A percentile compares a stretch with the other conserved stretches of the same genome.
Evolutionary conservation across 2,329 filamentous ascomycete species (phyloP).

Genomic region (Monilinia laxa): DNA sequence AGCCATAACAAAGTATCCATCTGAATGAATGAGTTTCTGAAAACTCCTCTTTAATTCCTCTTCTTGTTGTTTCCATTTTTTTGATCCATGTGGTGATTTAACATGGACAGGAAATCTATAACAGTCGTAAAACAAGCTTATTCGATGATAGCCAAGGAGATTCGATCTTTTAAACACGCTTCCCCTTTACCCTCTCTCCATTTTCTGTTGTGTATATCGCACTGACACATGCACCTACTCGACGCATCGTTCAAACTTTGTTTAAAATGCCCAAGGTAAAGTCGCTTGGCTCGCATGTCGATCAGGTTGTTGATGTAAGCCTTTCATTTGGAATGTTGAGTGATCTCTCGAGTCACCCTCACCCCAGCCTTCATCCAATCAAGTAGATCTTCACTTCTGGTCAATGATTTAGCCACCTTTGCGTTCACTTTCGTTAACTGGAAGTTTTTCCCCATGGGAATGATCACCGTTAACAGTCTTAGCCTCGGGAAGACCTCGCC

Average conservation of each 20-base stretch:
- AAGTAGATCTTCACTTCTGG: not conserved
- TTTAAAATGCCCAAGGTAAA: not conserved
- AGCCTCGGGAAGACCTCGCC: conserved; percentile 46
- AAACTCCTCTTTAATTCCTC: conserved; percentile 22
- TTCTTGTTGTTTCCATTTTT: conserved; percentile 17
- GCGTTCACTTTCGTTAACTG: conserved; percentile 59
- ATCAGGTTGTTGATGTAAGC: not conserved
- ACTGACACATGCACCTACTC: not conserved
- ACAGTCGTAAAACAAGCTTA: conserved; percentile 15
- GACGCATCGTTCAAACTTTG: not conserved
- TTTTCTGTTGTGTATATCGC: not conserved
- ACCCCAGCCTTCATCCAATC: conserved; percentile 5
- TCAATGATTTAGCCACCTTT: conserved; percentile 54
- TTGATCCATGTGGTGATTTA: conserved; percentile 8
- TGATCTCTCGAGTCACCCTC: not conserved
- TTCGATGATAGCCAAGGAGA: conserved; percentile 17
- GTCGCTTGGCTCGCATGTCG: not conserved
- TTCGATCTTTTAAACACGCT: conserved; percentile 19
- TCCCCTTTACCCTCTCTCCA: not conserved
- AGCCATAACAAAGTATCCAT: conserved; percentile 30
- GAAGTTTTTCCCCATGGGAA: conserved; percentile 53
- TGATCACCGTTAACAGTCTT: conserved; percentile 49
- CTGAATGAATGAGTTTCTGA: conserved; percentile 23
- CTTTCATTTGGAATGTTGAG: conserved; percentile 1
- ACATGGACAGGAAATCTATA: conserved; percentile 24